These are phyloP conservation scores for Artemisia tridentata DNA, from an alignment of 129 eudicot species.

Conservation along the genomic window DNA sequence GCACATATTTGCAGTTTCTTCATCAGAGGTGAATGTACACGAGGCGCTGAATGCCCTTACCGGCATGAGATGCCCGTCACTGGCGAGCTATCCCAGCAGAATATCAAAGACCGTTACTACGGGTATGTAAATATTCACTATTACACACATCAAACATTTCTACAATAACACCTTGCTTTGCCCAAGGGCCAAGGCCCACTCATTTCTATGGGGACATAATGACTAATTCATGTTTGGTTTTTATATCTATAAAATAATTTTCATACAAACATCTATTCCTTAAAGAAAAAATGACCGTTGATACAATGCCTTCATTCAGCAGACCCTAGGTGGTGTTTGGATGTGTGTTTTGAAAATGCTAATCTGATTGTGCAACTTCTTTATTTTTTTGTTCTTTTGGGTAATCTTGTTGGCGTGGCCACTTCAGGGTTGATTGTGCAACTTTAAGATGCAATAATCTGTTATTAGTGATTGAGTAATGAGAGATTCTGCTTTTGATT, in stretches of 20 bases:
- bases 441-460: no score
- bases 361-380: not conserved
- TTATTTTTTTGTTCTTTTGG: no score
- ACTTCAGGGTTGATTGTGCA: no score
- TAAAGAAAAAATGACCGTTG: not conserved
- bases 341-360: not conserved
- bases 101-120: slow-evolving; percentile 95
- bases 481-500: no score
- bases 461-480: no score
- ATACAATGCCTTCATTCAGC: not conserved
- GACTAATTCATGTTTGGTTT: not conserved
- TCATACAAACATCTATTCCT: not conserved
- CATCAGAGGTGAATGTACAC: slow-evolving; percentile 88
- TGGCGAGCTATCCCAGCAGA: slow-evolving; percentile 91
- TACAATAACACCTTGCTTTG: not conserved
- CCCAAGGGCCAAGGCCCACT: not conserved
- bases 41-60: slow-evolving; percentile 99
- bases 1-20: slow-evolving; percentile 97
- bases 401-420: no score
- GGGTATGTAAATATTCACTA: slow-evolving; percentile 53
- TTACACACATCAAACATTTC: not conserved
- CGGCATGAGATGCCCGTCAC: slow-evolving; percentile 98
- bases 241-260: not conserved
- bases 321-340: not conserved
- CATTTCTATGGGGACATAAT: not conserved